Evolutionary conservation across 2,329 filamentous ascomycete genomes (phyloP).

Genomic region (Cadophora luteo-olivacea): DNA sequence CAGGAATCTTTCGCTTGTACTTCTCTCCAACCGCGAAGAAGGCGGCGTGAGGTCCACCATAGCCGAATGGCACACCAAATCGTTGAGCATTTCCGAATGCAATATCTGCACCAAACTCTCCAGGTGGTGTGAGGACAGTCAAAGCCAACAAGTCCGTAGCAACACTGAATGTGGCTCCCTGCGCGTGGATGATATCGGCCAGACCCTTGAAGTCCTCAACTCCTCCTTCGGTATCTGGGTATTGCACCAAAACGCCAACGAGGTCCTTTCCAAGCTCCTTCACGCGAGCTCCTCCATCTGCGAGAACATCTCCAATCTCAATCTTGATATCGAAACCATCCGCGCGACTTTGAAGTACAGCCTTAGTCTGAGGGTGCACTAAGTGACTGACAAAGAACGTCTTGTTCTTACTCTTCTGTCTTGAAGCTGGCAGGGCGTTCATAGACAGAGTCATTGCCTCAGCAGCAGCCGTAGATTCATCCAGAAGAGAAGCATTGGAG

Average conservation of each 20-base stretch:
- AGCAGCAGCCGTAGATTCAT: constrained; percentile 90
- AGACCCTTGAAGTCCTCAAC: constrained; percentile 77
- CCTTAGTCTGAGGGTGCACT: constrained; percentile 85
- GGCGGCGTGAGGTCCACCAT: constrained; percentile 92
- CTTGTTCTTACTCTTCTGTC: constrained; percentile 77
- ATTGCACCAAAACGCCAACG: constrained; percentile 91
- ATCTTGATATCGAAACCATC: constrained; percentile 91
- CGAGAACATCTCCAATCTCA: constrained; percentile 73
- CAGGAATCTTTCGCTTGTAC: constrained; percentile 93
- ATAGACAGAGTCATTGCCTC: constrained; percentile 96
- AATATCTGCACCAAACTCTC: constrained; percentile 94
- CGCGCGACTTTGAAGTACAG: constrained; percentile 83
- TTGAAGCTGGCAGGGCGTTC: constrained; percentile 73
- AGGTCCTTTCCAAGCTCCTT: constrained; percentile 80
- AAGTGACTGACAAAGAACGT: constrained; percentile 83
- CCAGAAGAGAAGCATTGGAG: constrained; percentile 88
- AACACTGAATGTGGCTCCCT: constrained; percentile 81
- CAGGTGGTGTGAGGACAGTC: constrained; percentile 86
- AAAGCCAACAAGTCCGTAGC: constrained; percentile 89
- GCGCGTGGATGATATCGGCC: constrained; percentile 77
- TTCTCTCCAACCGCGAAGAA: constrained; percentile 94
- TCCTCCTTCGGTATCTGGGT: constrained; percentile 86
- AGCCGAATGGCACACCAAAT: constrained; percentile 90
- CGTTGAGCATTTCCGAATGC: constrained; percentile 93
- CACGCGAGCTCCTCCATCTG: constrained; percentile 67